phyloP scores from a whole-genome alignment of 495 filamentous ascomycete genomes.

The Delitschia confertaspora region DNA sequence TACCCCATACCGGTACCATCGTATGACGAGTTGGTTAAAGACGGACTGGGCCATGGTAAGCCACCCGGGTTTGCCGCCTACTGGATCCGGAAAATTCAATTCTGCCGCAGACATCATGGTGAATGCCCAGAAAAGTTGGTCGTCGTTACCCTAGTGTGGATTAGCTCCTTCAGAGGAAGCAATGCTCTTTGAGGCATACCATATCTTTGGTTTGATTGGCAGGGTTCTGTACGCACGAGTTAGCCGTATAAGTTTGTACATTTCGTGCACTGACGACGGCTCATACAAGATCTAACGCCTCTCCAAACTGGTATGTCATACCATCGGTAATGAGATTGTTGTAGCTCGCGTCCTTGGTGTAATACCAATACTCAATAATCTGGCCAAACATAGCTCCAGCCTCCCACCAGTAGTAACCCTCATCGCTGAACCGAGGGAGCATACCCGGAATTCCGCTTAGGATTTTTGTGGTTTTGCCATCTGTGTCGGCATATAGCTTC shows the following conservation, averaged over 20 bases:
- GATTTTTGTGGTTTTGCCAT: conserved; percentile 34
- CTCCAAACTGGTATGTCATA: too few species aligned
- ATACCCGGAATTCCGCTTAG: conserved; percentile 56
- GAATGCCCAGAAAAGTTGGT: conserved; percentile 77
- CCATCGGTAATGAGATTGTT: too few species aligned
- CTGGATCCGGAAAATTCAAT: conserved; percentile 53
- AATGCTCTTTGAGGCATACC: too few species aligned
- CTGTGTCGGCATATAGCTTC: conserved; percentile 52
- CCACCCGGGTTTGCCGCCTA: conserved; percentile 42
- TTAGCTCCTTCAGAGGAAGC: too few species aligned
- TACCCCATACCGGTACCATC: conserved; percentile 52
- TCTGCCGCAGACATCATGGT: conserved; percentile 66
- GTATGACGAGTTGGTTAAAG: conserved; percentile 61
- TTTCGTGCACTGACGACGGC: too few species aligned
- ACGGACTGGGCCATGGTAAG: conserved; percentile 41
- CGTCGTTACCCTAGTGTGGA: conserved; percentile 70
- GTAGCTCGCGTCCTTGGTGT: too few species aligned
- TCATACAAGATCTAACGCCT: too few species aligned
- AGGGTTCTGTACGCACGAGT: too few species aligned
- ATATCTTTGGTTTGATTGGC: too few species aligned
- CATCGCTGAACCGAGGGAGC: conserved; percentile 45
- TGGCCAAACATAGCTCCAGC: conserved; percentile 64
- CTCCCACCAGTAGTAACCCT: conserved; percentile 64
- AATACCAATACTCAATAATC: too few species aligned
- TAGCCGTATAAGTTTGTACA: too few species aligned